A percentile compares a stretch with the other conserved stretches of the same genome.
phyloP scores from a whole-genome alignment of 768 basidiomycete species.

The Russula dissimulans region DNA sequence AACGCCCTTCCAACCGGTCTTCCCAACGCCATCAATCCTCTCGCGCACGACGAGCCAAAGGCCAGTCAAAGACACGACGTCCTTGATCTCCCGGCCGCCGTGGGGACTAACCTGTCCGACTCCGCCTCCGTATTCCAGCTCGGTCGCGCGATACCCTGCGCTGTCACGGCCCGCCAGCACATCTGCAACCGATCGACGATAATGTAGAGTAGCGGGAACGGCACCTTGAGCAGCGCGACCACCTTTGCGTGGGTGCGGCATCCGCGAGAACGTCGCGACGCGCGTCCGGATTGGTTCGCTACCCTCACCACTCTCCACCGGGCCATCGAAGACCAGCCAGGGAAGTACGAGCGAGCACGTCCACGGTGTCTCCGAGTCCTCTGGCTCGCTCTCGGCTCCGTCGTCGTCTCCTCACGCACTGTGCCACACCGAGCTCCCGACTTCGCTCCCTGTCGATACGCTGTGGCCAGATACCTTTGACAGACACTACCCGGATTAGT shows the following conservation, averaged over 20 bases:
- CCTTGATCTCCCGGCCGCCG: constrained; percentile 92
- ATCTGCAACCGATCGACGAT: constrained; percentile 54
- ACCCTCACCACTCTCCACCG: background rate
- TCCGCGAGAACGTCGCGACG: constrained; percentile 80
- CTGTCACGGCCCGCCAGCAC: constrained; percentile 38
- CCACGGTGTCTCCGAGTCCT: constrained; percentile 97
- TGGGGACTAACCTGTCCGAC: constrained; percentile 48
- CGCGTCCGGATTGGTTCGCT: constrained; percentile 32
- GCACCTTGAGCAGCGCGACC: constrained; percentile 78
- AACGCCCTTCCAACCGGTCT: constrained; percentile 66
- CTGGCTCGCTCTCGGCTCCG: constrained; percentile 83
- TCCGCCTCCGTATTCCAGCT: constrained; percentile 6
- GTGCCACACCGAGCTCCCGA: background rate
- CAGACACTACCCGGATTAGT: constrained; percentile 2
- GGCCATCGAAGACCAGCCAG: constrained; percentile 32
- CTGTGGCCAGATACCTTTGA: constrained; percentile 11
- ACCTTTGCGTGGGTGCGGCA: constrained; percentile 96
- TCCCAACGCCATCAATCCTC: constrained; percentile 84
- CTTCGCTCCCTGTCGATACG: constrained; percentile 11
- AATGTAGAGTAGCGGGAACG: constrained; percentile 79
- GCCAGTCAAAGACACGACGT: too few relatives aligned
- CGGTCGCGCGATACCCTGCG: constrained; percentile 28
- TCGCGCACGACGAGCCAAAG: too few relatives aligned
- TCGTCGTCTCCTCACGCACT: constrained; percentile 34
- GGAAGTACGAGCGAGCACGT: constrained; percentile 70